Base-by-base conservation (phyloP, 2,329 filamentous ascomycete genomes). In the Fusarium oligoseptatum region DNA sequence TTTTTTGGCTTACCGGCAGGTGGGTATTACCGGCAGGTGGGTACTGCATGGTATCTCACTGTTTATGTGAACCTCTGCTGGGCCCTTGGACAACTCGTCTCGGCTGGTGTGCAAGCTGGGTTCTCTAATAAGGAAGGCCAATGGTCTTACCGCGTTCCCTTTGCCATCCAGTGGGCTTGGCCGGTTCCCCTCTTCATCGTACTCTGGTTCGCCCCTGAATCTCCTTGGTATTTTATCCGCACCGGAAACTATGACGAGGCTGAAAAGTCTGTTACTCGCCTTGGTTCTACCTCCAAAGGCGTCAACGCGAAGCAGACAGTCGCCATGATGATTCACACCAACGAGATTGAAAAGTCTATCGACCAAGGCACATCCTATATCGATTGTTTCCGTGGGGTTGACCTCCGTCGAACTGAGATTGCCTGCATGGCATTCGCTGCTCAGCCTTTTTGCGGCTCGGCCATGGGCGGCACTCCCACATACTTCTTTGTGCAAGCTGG, bases 251-350 rank as follows among this genome's bases (percentile, higher is more conserved):
- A 90, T 36, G 89, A 89, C 9, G 69, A 77, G 15, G 73, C 77
- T 6, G 84, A 90, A 20, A 92, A 36, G 17, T 48, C 39, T 20
- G 22, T 90, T 3, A 90, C 89, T 48, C 43, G 43, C 4, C 43
- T 48, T 48, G 43, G 43, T 2, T 48, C 43, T 17, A 5, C 43
- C 8, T 48, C 14, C 8, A 27, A 27, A 56, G 75, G 82, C 67
- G 67, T 77, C 29, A 81, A 81, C 32, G 72, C 78, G 2, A 55
- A 68, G 29, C 92, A 95, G 81, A 94, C 92, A 0, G 66, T 84
- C 29, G 80, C 81, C 52, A 79, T 82, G 76, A 84, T 85, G 76
- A 75, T 82, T 22, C 80, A 83, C 60, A 85, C 83, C 6, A 79
- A 84, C 24, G 24, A 66, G 36, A 60, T 69, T 37, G 66, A 88